phyloP scores from a whole-genome alignment of 2,329 filamentous ascomycete genomes.

The Clonostachys rosea region DNA sequence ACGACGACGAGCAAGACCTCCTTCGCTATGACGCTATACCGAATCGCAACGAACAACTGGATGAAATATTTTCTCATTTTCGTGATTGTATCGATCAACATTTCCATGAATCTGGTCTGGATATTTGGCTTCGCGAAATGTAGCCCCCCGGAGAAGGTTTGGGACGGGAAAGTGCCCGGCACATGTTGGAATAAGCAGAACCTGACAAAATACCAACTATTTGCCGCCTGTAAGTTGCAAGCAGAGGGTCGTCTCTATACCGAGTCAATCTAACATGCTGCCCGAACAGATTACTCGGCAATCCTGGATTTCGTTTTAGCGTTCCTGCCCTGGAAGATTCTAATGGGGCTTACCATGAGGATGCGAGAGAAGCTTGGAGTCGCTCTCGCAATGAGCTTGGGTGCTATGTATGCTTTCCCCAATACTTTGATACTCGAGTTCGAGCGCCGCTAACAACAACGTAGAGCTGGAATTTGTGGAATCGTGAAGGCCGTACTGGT shows the following conservation, averaged over 20 bases:
- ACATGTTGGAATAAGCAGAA: conserved; percentile 19
- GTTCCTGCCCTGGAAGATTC: conserved; percentile 23
- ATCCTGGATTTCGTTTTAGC: conserved; percentile 24
- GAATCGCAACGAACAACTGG: conserved; percentile 18
- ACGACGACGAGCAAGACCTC: conserved; percentile 29
- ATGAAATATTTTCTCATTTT: conserved; percentile 19
- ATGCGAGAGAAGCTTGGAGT: conserved; percentile 24
- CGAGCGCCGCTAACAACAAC: background rate
- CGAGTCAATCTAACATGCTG: too few relatives aligned
- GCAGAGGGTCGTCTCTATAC: too few relatives aligned
- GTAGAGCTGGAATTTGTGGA: conserved; percentile 20
- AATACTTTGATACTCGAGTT: background rate
- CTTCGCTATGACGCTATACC: conserved; percentile 27
- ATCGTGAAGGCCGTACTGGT: conserved; percentile 26
- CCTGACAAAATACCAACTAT: conserved; percentile 19
- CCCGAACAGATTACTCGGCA: conserved; percentile 20
- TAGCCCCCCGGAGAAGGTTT: conserved; percentile 16
- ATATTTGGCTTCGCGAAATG: conserved; percentile 25
- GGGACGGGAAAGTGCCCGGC: conserved; percentile 14
- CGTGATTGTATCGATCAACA: conserved; percentile 22
- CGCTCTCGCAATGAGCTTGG: conserved; percentile 26
- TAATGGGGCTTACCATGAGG: conserved; percentile 22
- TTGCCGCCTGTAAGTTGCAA: conserved; percentile 19
- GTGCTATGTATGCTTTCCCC: conserved; percentile 17
- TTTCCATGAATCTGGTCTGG: conserved; percentile 25